Evolutionary conservation across 768 basidiomycete genomes (phyloP).

Genomic region (Pholiota microspora): DNA sequence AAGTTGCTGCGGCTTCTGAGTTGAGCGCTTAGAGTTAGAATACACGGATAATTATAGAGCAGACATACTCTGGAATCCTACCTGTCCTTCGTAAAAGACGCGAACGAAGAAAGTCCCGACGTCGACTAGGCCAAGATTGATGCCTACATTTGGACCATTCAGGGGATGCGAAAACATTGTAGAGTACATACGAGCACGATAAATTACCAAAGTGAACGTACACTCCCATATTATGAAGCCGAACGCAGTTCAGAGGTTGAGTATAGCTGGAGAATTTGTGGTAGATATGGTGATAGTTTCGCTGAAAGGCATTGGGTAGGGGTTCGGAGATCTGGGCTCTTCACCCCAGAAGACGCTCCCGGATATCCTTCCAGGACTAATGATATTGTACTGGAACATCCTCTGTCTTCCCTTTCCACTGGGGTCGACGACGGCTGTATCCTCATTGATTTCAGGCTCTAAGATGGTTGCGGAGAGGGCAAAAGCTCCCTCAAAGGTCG

Average conservation of each 20-base stretch:
- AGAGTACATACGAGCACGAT: too few species aligned
- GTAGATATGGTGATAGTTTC: background rate
- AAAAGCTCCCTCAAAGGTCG: constrained; percentile 2
- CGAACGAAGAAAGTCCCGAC: too few species aligned
- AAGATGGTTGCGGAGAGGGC: background rate
- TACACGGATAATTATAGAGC: too few species aligned
- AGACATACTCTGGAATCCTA: too few species aligned
- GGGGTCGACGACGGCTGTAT: background rate
- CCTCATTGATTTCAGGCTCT: background rate
- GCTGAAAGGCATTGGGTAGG: background rate
- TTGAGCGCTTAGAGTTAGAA: too few species aligned
- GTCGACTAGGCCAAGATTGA: too few species aligned
- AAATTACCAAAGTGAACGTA: too few species aligned
- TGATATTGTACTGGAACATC: background rate
- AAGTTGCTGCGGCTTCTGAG: too few species aligned
- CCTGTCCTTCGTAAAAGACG: too few species aligned
- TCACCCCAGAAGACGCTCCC: background rate
- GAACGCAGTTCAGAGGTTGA: background rate
- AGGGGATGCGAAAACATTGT: too few species aligned
- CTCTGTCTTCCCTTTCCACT: background rate
- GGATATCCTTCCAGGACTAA: background rate
- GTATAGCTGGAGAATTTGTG: background rate
- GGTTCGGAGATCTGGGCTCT: background rate
- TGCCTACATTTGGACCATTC: too few species aligned
- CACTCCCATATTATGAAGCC: too few species aligned